Evolutionary conservation across 805 yeast species (phyloP), one percentile per base, ranked within the genome.

Genomic region (Hyphopichia homilentoma): DNA sequence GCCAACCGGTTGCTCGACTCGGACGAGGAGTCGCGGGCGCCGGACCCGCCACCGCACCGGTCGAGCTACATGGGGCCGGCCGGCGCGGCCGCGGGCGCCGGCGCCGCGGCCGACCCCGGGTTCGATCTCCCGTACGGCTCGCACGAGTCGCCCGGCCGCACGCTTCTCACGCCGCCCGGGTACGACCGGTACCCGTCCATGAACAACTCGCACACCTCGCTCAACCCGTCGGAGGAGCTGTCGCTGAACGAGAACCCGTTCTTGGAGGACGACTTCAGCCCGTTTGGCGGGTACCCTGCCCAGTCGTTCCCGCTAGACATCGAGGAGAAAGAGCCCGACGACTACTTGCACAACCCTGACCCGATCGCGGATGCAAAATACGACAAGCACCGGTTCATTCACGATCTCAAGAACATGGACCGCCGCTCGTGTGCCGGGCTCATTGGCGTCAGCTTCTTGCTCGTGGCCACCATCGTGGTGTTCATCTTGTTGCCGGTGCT

Each of bases 261-360:
- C 15, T 25, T 22, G 16, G 73, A 79, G 15, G 48, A 59, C 15
- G 93, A 83, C 49, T 79, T 80, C 44, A 77, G 84, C 29, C 98
- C 97, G 3, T 90, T 90, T 62, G 98, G 97, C 32, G 97, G 97
- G 11, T 90, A 85, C 58, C 97, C 98, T 1, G 94, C 96, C 6
- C 71, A 88, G 12, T 79, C 87, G 4, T 90, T 90, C 64, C 98
- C 98, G 1, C 65, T 90, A 36, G 81, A 76, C 46, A 79, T 93
- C 42, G 96, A 90, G 38, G 97, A 90, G 47, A 86, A 86, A 59
- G 98, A 90, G 59, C 82, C 84, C 7, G 98, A 90, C 62, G 98
- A 90, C 59, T 89, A 86, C 52, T 57, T 93, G 44, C 97, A 90
- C 60, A 93, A 90, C 59, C 97, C 97, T 2, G 96, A 90, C 57